Conservation (phyloP, 148 eudicot species). For the Chenopodium berlandieri region DNA sequence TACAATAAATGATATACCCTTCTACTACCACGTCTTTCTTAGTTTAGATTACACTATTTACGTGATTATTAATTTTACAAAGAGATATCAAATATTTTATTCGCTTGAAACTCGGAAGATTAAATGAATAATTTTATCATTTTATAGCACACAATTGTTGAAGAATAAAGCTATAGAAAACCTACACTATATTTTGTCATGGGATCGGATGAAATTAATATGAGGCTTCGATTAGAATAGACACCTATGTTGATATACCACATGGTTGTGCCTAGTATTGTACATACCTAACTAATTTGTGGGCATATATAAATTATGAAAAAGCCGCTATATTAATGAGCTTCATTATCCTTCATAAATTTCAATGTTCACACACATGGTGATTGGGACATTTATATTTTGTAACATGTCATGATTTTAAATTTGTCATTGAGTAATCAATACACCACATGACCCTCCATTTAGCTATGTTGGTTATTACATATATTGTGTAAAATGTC, state of each 20-base stretch:
- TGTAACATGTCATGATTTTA: conserved; percentile 3
- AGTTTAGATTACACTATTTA: too few relatives aligned
- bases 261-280: conserved; percentile 15
- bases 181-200: neutral
- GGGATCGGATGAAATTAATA: neutral
- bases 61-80: too few relatives aligned
- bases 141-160: too few relatives aligned
- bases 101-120: too few relatives aligned
- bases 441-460: conserved; percentile 7
- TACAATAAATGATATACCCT: too few relatives aligned
- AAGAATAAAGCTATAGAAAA: too few relatives aligned
- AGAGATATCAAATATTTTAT: too few relatives aligned
- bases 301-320: neutral
- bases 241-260: conserved; percentile 22
- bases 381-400: conserved; percentile 14
- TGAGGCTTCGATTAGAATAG: neutral
- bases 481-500: neutral
- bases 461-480: conserved; percentile 8
- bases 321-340: neutral
- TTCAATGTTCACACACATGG: conserved; percentile 24
- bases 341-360: neutral
- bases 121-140: too few relatives aligned
- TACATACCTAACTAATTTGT: neutral
- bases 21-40: too few relatives aligned
- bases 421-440: conserved; percentile 8